Conservation (phyloP, 2,329 filamentous ascomycete genomes). For the Microsporum ferrugineum region DNA sequence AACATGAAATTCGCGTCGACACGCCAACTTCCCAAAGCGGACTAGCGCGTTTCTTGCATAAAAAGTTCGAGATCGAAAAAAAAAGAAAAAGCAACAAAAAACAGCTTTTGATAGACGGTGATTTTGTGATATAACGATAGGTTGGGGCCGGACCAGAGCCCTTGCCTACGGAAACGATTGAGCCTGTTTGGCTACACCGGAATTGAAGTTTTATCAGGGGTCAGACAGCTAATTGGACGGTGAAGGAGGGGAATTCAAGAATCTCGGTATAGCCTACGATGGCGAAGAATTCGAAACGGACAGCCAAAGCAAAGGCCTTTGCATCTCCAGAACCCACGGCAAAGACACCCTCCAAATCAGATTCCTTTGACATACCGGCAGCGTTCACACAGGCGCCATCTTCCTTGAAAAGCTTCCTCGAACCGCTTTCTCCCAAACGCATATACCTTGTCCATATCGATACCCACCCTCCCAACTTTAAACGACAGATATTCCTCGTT, state of each 20-base stretch:
- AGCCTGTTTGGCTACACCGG: background rate
- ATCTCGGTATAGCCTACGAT: background rate
- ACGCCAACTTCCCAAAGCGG: constrained; percentile 5
- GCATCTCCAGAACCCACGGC: background rate
- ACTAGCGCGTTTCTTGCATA: constrained; percentile 10
- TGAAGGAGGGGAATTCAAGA: background rate
- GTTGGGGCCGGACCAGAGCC: background rate
- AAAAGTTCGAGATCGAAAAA: background rate
- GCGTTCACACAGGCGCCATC: constrained; percentile 59
- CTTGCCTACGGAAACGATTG: background rate
- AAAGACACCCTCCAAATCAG: background rate
- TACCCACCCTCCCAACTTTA: constrained; percentile 55
- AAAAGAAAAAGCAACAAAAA: background rate
- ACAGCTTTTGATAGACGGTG: background rate
- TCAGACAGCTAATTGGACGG: background rate
- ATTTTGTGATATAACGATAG: background rate
- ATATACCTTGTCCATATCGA: constrained; percentile 84
- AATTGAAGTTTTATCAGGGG: background rate
- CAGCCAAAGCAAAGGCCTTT: background rate
- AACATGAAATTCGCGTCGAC: constrained; percentile 2
- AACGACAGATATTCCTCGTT: constrained; percentile 71
- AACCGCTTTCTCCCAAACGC: constrained; percentile 53
- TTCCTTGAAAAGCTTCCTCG: constrained; percentile 54
- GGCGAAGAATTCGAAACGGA: background rate
- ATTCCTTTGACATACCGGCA: constrained; percentile 34